Evolutionary conservation across 306 rosid genomes (phyloP).

Genomic region (Quillaja saponaria): DNA sequence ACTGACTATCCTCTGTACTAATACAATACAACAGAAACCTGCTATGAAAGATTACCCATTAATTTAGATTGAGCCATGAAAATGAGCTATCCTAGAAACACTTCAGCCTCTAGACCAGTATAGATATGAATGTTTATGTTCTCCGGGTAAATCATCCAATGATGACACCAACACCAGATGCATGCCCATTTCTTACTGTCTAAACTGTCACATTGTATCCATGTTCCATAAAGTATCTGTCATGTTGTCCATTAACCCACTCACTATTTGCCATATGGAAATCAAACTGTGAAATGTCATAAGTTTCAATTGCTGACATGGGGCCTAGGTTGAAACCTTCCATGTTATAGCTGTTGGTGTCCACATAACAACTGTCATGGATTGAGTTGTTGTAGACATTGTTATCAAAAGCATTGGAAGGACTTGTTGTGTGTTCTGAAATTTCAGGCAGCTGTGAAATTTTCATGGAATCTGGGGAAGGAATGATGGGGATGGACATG

Average conservation of each 20-base stretch:
- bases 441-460: conserved; percentile 41
- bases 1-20: conserved; percentile 23
- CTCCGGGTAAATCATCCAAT: conserved; percentile 26
- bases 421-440: conserved; percentile 31
- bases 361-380: conserved; percentile 30
- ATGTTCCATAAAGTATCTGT: conserved; percentile 67
- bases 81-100: neutral
- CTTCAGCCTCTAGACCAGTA: conserved; percentile 25
- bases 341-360: conserved; percentile 39
- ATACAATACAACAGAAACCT: conserved; percentile 17
- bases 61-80: conserved; percentile 24
- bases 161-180: conserved; percentile 38
- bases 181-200: conserved; percentile 24
- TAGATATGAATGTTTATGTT: conserved; percentile 11
- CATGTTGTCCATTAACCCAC: conserved; percentile 57
- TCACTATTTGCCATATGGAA: conserved; percentile 53
- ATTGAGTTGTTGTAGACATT: conserved; percentile 28
- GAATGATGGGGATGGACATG: conserved; percentile 29
- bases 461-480: conserved; percentile 45
- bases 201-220: conserved; percentile 47
- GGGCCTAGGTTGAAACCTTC: conserved; percentile 47
- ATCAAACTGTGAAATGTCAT: conserved; percentile 50
- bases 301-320: conserved; percentile 32
- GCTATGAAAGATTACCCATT: conserved; percentile 3
- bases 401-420: conserved; percentile 38